Conservation (phyloP, 208 protist genomes). For the Wallacemonas sp. region DNA sequence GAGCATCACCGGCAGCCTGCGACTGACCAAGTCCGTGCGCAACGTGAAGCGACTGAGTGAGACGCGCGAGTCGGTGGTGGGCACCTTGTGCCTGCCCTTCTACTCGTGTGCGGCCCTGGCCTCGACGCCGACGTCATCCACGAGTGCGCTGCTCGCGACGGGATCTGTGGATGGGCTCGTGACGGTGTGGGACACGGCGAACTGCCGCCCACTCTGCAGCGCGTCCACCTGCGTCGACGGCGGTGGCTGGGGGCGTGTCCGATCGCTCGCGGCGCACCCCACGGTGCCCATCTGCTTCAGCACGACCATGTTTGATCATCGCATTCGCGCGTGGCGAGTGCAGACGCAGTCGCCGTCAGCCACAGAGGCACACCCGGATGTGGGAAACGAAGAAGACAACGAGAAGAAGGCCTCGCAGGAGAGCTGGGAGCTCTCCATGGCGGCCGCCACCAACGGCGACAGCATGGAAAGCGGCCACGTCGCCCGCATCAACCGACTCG, state of each 20-base stretch:
- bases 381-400: slow-evolving; percentile 1
- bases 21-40: slow-evolving; percentile 72
- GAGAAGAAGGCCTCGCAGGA: not conserved
- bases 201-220: slow-evolving; percentile 45
- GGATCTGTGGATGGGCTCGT: slow-evolving; percentile 79
- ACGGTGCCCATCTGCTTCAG: slow-evolving; percentile 43
- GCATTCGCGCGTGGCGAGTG: slow-evolving; percentile 56
- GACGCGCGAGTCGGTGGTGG: slow-evolving; percentile 22
- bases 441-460: not conserved
- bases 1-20: slow-evolving; percentile 38
- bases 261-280: slow-evolving; percentile 54
- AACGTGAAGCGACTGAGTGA: slow-evolving; percentile 60
- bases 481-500: slow-evolving; percentile 38
- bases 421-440: not conserved
- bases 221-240: slow-evolving; percentile 40
- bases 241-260: slow-evolving; percentile 58
- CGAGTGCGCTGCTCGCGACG: slow-evolving; percentile 36
- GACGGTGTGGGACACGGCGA: slow-evolving; percentile 71
- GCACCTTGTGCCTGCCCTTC: slow-evolving; percentile 72
- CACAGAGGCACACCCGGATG: not conserved
- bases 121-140: too few relatives aligned
- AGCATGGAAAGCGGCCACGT: slow-evolving; percentile 19
- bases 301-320: slow-evolving; percentile 70
- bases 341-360: not conserved
- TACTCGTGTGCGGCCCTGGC: slow-evolving; percentile 51